Evolutionary conservation across 352 stramenopile genomes (phyloP).

Genomic region (Pythium insidiosum): DNA sequence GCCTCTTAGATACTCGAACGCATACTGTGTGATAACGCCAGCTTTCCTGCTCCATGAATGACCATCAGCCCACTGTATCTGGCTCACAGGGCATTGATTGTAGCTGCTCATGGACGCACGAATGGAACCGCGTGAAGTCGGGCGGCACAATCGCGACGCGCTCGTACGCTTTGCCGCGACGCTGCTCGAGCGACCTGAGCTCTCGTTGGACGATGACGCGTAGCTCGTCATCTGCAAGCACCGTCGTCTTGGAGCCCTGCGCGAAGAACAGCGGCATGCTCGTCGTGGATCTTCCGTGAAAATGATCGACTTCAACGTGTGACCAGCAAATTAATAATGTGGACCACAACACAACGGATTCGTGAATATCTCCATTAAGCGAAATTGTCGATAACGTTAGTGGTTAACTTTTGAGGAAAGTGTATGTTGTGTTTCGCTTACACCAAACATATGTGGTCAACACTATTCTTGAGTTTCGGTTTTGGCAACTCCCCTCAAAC

Average conservation of each 20-base stretch:
- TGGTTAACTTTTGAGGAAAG: background rate
- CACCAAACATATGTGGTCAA: conserved; percentile 7
- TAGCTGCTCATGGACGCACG: conserved; percentile 60
- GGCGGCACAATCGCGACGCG: conserved; percentile 91
- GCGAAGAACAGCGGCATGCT: conserved; percentile 66
- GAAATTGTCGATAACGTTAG: too few relatives aligned
- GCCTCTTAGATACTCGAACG: conserved; percentile 90
- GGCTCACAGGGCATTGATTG: too few relatives aligned
- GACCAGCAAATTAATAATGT: background rate
- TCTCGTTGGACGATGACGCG: conserved; percentile 50
- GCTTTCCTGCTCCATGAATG: too few relatives aligned
- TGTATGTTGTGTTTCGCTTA: conserved; percentile 5
- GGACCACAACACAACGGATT: background rate
- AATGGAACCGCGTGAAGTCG: conserved; percentile 96
- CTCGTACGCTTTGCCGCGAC: conserved; percentile 35
- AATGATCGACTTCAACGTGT: background rate
- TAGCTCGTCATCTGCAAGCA: conserved; percentile 53
- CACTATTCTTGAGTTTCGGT: too few relatives aligned
- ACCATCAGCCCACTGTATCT: too few relatives aligned
- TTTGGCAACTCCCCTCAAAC: too few relatives aligned
- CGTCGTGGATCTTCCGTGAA: background rate
- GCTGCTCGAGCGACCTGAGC: conserved; percentile 56
- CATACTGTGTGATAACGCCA: conserved; percentile 89
- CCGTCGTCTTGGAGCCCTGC: conserved; percentile 57
- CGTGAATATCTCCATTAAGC: too few relatives aligned